These are phyloP conservation scores for Hypoxylon sp. DNA, from an alignment of 2,329 filamentous ascomycete species.

Conservation along the genomic window DNA sequence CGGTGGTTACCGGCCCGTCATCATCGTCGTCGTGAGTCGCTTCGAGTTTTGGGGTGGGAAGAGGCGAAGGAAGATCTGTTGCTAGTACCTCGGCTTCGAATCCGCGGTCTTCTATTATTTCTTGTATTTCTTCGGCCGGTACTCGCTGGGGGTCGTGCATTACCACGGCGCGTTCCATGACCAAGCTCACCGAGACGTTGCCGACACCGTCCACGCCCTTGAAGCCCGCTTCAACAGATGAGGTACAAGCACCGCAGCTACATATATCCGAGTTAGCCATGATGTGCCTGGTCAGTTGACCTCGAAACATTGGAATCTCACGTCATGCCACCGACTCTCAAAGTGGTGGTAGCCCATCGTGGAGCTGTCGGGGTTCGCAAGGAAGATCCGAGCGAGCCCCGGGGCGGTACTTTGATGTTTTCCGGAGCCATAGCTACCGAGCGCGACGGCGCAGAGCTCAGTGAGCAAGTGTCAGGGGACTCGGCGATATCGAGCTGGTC, in stretches of 20 bases:
- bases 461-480: constrained; percentile 3
- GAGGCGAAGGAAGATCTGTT: constrained; percentile 72
- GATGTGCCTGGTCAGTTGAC: background rate
- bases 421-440: constrained; percentile 57
- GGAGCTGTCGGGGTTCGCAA: constrained; percentile 52
- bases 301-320: constrained; percentile 41
- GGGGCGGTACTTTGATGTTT: constrained; percentile 56
- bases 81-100: constrained; percentile 92
- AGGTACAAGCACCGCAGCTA: constrained; percentile 92
- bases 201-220: constrained; percentile 81
- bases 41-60: constrained; percentile 51
- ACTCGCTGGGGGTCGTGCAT: constrained; percentile 83
- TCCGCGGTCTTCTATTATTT: constrained; percentile 89
- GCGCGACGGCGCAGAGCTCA: constrained; percentile 9
- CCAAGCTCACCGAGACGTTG: constrained; percentile 88
- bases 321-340: constrained; percentile 90
- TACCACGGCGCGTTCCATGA: constrained; percentile 95
- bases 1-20: constrained; percentile 56
- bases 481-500: background rate
- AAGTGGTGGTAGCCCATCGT: constrained; percentile 87
- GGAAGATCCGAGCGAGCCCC: constrained; percentile 45
- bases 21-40: constrained; percentile 49
- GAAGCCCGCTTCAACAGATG: constrained; percentile 92
- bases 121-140: constrained; percentile 76
- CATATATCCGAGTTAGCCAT: constrained; percentile 54